Conservation (phyloP, 2,329 filamentous ascomycete species). For the Claviceps sp. region DNA sequence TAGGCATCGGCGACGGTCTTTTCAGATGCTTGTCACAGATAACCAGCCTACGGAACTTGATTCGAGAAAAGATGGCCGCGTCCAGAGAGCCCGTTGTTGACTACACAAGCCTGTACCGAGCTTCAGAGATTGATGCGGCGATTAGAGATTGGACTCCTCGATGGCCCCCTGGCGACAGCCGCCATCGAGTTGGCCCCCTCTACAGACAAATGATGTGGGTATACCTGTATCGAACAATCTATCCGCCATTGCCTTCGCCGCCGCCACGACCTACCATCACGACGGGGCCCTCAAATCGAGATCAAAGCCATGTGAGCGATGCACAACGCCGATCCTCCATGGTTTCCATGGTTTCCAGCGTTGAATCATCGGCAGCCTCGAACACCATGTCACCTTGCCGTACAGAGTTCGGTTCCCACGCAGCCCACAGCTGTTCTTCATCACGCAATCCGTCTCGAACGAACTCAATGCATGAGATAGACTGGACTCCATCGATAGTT, state of each 20-base stretch:
- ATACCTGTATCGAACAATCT: slow-evolving; percentile 48
- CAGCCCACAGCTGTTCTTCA: slow-evolving; percentile 18
- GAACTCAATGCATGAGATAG: slow-evolving; percentile 26
- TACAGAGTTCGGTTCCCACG: slow-evolving; percentile 1
- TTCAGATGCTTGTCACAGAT: slow-evolving; percentile 70
- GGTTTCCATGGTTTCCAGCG: slow-evolving; percentile 22
- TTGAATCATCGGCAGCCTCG: slow-evolving; percentile 6
- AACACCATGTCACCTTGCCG: background rate
- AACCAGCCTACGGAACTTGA: slow-evolving; percentile 59
- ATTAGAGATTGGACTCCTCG: slow-evolving; percentile 62
- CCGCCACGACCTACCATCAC: slow-evolving; percentile 19
- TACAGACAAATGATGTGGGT: slow-evolving; percentile 57
- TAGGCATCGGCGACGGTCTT: slow-evolving; percentile 72
- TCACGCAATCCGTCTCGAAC: slow-evolving; percentile 24
- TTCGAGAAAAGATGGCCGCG: slow-evolving; percentile 52
- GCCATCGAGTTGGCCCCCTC: slow-evolving; percentile 40
- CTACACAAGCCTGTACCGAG: slow-evolving; percentile 58
- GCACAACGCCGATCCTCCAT: slow-evolving; percentile 21
- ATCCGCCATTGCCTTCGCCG: slow-evolving; percentile 34
- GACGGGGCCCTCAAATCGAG: slow-evolving; percentile 11
- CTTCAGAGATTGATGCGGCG: slow-evolving; percentile 60
- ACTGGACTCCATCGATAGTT: slow-evolving; percentile 11
- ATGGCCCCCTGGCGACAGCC: slow-evolving; percentile 43
- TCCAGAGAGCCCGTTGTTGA: slow-evolving; percentile 55
- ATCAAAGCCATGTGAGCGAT: slow-evolving; percentile 9